phyloP scores from a whole-genome alignment of 495 filamentous ascomycete genomes.

The Niebla homalea region DNA sequence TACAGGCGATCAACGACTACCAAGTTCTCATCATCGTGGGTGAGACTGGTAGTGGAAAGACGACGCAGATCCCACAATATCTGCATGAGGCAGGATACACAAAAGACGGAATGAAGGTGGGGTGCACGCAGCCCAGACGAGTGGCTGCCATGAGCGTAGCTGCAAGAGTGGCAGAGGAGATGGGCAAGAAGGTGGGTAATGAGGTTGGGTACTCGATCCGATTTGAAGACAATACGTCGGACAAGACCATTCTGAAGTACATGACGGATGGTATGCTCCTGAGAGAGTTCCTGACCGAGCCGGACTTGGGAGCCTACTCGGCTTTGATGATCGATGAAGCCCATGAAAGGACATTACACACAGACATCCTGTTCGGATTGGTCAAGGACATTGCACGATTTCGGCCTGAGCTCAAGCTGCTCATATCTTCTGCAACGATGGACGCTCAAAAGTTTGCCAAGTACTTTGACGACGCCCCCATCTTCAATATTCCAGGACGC shows the following conservation, averaged over 20 bases:
- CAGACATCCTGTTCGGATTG: slow-evolving; percentile 82
- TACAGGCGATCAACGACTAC: slow-evolving; percentile 63
- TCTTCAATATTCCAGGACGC: slow-evolving; percentile 91
- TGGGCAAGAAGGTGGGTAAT: slow-evolving; percentile 80
- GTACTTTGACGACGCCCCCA: slow-evolving; percentile 90
- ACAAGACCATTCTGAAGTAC: slow-evolving; percentile 90
- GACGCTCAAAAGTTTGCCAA: slow-evolving; percentile 85
- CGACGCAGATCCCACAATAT: slow-evolving; percentile 80
- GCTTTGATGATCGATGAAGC: slow-evolving; percentile 96
- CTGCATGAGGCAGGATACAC: slow-evolving; percentile 86
- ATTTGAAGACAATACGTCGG: slow-evolving; percentile 86
- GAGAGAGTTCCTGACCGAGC: slow-evolving; percentile 82
- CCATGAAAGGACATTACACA: slow-evolving; percentile 83
- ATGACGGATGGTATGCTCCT: slow-evolving; percentile 98
- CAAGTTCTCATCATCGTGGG: slow-evolving; percentile 77
- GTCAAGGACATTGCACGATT: slow-evolving; percentile 85
- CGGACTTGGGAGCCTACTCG: slow-evolving; percentile 71
- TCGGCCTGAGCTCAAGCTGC: slow-evolving; percentile 74
- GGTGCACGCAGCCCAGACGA: slow-evolving; percentile 57
- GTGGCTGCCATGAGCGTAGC: slow-evolving; percentile 92
- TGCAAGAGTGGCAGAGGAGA: slow-evolving; percentile 80
- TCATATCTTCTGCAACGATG: slow-evolving; percentile 92
- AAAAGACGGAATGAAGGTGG: slow-evolving; percentile 46
- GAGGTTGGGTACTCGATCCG: slow-evolving; percentile 94
- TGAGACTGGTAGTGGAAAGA: slow-evolving; percentile 85